Conservation (phyloP, 805 yeast genomes). For the Kuraishia hungarica region DNA sequence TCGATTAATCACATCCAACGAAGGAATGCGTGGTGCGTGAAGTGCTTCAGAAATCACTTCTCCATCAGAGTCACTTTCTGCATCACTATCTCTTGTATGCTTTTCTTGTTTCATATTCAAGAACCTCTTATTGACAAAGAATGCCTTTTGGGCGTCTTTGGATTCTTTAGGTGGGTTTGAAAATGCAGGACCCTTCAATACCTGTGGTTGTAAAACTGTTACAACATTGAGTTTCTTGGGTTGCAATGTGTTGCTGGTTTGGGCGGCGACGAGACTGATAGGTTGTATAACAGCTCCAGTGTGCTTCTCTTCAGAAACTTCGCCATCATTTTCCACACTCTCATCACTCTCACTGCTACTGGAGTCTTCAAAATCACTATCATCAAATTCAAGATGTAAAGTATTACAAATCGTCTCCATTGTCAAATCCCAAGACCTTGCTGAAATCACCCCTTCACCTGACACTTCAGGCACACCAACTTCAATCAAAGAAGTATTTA, state of each 20-base stretch:
- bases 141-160: not conserved
- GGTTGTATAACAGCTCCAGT: not conserved
- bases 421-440: constrained; percentile 7
- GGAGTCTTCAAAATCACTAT: constrained; percentile 1
- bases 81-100: not conserved
- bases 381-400: constrained; percentile 4
- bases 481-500: not conserved
- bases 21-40: not conserved
- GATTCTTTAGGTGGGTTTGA: not conserved
- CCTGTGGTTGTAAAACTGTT: no score
- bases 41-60: constrained; percentile 5
- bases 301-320: not conserved
- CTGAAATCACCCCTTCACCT: not conserved
- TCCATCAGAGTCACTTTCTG: constrained; percentile 8
- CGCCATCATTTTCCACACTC: constrained; percentile 1
- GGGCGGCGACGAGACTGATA: no score
- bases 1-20: not conserved
- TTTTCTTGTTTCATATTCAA: not conserved
- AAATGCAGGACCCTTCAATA: no score
- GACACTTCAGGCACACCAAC: not conserved
- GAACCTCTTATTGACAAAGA: not conserved
- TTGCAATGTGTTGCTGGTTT: no score
- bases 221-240: no score
- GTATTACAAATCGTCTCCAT: constrained; percentile 7
- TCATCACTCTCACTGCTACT: constrained; percentile 1